Evolutionary conservation across 2,329 filamentous ascomycete genomes (phyloP).

Genomic region (Stagonosporopsis cucurbitacearum): DNA sequence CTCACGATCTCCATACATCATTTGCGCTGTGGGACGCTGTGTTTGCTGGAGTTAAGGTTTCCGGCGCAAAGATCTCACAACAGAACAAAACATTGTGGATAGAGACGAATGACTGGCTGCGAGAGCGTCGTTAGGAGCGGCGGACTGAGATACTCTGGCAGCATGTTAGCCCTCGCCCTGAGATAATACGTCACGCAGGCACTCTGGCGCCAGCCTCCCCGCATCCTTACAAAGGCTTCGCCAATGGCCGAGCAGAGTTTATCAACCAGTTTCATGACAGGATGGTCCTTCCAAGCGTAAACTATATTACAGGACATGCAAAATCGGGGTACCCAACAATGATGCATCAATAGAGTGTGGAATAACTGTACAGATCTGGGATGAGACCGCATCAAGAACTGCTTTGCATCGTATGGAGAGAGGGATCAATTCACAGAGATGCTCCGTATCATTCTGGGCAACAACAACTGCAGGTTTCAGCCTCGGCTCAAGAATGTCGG

Average conservation of each 20-base stretch:
- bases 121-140: constrained; percentile 33
- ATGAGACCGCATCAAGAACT: background rate
- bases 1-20: constrained; percentile 63
- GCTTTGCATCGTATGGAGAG: background rate
- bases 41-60: constrained; percentile 63
- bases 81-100: constrained; percentile 61
- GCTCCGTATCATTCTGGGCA: background rate
- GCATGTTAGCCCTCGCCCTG: background rate
- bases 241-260: background rate
- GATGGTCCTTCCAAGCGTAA: background rate
- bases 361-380: background rate
- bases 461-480: background rate
- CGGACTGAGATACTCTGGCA: background rate
- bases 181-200: background rate
- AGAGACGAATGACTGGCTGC: constrained; percentile 67
- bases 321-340: background rate
- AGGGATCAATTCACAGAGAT: background rate
- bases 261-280: background rate
- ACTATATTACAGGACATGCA: constrained; percentile 1
- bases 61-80: constrained; percentile 54
- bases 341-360: background rate
- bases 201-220: background rate
- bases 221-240: background rate
- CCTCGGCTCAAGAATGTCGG: background rate
- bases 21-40: constrained; percentile 72